Evolutionary conservation across 768 basidiomycete species (phyloP).

Genomic region (Tricholoma furcatifolium): DNA sequence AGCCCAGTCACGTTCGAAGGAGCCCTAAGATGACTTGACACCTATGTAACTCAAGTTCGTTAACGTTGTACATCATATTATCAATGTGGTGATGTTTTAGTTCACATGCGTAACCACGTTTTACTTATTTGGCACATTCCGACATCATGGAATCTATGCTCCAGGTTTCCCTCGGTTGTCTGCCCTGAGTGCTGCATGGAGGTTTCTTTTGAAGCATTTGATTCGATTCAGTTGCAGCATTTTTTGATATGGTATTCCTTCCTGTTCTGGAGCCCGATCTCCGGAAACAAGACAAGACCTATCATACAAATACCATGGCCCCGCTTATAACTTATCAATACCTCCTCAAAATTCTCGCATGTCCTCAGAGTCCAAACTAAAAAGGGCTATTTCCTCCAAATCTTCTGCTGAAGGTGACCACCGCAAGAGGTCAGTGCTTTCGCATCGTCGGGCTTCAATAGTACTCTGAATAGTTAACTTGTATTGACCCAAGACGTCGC

Average conservation of each 20-base stretch:
- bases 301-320: constrained; percentile 26
- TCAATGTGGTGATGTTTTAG: neutral
- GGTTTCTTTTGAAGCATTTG: constrained; percentile 20
- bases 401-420: constrained; percentile 49
- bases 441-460: neutral
- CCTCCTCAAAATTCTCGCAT: constrained; percentile 27
- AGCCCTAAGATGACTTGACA: too few relatives aligned
- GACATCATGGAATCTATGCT: constrained; percentile 20
- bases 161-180: constrained; percentile 27
- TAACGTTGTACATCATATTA: too few relatives aligned
- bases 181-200: constrained; percentile 23
- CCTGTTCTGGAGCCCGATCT: constrained; percentile 16
- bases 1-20: too few relatives aligned
- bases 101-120: constrained; percentile 20
- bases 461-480: neutral
- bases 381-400: constrained; percentile 23
- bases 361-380: constrained; percentile 33
- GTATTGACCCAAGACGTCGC: constrained; percentile 40
- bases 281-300: constrained; percentile 19
- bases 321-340: constrained; percentile 11
- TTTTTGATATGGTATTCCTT: constrained; percentile 13
- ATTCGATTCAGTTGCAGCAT: constrained; percentile 16
- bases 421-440: constrained; percentile 39
- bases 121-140: constrained; percentile 23
- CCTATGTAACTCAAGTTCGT: too few relatives aligned